Percentiles rank a stretch among this genome's conserved stretches.
These are phyloP conservation scores for Haplosporangium sp. DNA, from an alignment of 371 early-diverging fungal genomes.

Conservation along the genomic window DNA sequence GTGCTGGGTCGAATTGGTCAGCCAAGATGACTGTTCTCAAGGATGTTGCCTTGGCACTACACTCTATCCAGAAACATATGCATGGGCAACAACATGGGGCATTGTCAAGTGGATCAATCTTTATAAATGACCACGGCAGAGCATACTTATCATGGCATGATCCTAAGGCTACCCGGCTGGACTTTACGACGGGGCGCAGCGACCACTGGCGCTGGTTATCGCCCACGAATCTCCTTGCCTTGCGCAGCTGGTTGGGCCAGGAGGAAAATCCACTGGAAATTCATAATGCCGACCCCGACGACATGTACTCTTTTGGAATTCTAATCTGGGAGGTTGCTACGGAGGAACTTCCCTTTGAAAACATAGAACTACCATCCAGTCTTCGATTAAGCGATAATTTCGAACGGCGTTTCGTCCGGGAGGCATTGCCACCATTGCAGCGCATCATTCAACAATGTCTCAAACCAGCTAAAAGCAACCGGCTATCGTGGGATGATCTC, in stretches of 20 bases:
- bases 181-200: slow-evolving; percentile 4
- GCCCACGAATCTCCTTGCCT: slow-evolving; percentile 10
- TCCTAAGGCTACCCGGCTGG: background rate
- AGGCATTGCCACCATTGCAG: slow-evolving; percentile 1
- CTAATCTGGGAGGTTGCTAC: slow-evolving; percentile 38
- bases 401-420: slow-evolving; percentile 6
- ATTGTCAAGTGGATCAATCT: slow-evolving; percentile 21
- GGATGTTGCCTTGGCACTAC: slow-evolving; percentile 31
- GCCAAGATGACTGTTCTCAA: slow-evolving; percentile 25
- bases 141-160: slow-evolving; percentile 36
- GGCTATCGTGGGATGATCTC: slow-evolving; percentile 33
- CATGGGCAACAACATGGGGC: slow-evolving; percentile 27
- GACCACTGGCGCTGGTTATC: slow-evolving; percentile 23
- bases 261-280: background rate
- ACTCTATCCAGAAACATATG: slow-evolving; percentile 21
- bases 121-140: slow-evolving; percentile 19
- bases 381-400: background rate
- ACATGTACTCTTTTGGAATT: slow-evolving; percentile 40
- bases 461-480: background rate
- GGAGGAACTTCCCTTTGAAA: slow-evolving; percentile 26
- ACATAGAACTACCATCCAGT: background rate
- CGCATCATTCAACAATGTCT: slow-evolving; percentile 21
- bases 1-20: background rate
- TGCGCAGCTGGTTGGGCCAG: background rate
- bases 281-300: slow-evolving; percentile 14